A percentile compares a stretch with the other conserved stretches of the same genome.
Evolutionary conservation across 768 basidiomycete species (phyloP).

Genomic region (Inosperma sp.): DNA sequence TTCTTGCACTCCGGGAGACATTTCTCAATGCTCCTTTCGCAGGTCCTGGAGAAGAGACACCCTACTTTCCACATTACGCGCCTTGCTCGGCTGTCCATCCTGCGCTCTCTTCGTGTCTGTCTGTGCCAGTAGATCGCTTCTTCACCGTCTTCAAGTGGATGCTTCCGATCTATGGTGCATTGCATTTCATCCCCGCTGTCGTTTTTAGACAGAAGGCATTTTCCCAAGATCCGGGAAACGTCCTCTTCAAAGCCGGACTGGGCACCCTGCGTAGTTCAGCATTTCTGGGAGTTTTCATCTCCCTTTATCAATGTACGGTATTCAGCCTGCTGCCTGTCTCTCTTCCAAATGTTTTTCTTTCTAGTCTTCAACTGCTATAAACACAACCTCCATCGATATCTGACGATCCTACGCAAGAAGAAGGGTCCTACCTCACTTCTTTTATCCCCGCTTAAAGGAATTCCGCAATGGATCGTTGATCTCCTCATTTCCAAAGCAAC

Average conservation of each 20-base stretch:
- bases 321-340: not conserved
- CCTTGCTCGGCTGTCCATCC: conserved; percentile 82
- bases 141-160: conserved; percentile 81
- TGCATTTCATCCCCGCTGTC: conserved; percentile 85
- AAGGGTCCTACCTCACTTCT: conserved; percentile 11
- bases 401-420: conserved; percentile 33
- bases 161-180: conserved; percentile 77
- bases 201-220: conserved; percentile 75
- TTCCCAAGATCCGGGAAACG: conserved; percentile 55
- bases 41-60: conserved; percentile 14
- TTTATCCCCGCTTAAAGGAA: conserved; percentile 31
- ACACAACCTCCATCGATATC: conserved; percentile 48
- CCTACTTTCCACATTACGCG: conserved; percentile 48
- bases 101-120: conserved; percentile 51
- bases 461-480: conserved; percentile 48
- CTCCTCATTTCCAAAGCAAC: conserved; percentile 62
- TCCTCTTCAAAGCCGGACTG: conserved; percentile 58
- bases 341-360: not conserved
- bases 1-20: conserved; percentile 41
- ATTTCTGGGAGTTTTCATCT: conserved; percentile 80
- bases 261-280: conserved; percentile 82
- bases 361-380: conserved; percentile 65
- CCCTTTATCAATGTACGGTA: conserved; percentile 70
- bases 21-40: conserved; percentile 30
- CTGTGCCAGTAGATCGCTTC: conserved; percentile 66